Evolutionary conservation across 768 basidiomycete species (phyloP), one percentile per base, ranked within the genome.

Genomic region (Macrolepiota fuliginosa): DNA sequence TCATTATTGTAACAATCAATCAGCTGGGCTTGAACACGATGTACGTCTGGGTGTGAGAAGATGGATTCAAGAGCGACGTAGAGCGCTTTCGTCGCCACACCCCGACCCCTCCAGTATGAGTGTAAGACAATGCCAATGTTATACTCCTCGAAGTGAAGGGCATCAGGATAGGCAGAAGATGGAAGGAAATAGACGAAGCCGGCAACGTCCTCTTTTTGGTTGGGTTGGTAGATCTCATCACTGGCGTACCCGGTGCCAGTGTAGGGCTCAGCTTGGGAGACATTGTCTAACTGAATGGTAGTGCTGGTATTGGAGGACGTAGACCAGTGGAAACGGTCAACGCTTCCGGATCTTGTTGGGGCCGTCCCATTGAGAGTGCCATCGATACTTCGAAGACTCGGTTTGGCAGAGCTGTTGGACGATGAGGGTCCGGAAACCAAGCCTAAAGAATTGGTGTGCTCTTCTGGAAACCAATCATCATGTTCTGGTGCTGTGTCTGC

Each of bases 91-190:
- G 72, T 71, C 3, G 80, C 86, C 39, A 77, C 77, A 5, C 84
- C 83, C 29, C 73, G 68, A 2, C 72, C 68, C 12, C 77, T 79
- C 64, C 75, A 69, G 7, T 57, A 57, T 1, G 74, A 65, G 11
- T 70, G 63, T 29, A 89, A 63, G 56, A 83, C 74, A 64, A 91
- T 71, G 11, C 88, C 88, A 35, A 90, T 72, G 64, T 77, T 83
- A 22, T 82, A 76, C 68, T 89, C 85, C 3, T 73, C 69, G 29
- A 64, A 65, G 25, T 72, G 71, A 29, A 79, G 62, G 0, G 73
- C 72, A 61, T 75, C 73, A 24, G 66, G 62, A 19, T 68, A 62
- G 15, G 62, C 63, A 32, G 73, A 71, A 1, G 77, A 71, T 4
- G 67, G 66, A 13, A 66, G 69, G 27, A 83, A 73, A 60, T 82